A percentile compares a stretch with the other conserved stretches of the same genome.
These are phyloP conservation scores for Dinochytrium kinnereticum DNA, from an alignment of 371 early-diverging fungal genomes.

Conservation along the genomic window DNA sequence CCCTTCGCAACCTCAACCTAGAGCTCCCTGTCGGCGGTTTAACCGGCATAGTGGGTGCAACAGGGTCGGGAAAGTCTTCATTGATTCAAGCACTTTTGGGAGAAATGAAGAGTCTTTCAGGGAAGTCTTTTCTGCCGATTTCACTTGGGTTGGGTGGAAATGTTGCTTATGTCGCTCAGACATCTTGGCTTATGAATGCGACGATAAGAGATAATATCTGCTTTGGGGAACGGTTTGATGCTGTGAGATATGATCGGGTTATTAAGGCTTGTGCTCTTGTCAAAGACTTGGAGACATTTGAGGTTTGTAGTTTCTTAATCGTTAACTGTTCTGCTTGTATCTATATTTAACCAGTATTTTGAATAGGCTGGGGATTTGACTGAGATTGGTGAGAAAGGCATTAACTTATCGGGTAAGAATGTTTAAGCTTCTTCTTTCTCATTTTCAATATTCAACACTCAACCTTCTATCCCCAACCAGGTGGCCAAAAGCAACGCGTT, in stretches of 20 bases:
- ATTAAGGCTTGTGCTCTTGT: constrained; percentile 67
- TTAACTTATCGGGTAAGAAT: constrained; percentile 11
- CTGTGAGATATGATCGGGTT: constrained; percentile 43
- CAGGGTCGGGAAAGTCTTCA: constrained; percentile 42
- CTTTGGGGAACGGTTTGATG: constrained; percentile 54
- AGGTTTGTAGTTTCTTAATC: constrained; percentile 34
- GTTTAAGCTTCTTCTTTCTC: constrained; percentile 10
- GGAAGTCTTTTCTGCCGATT: constrained; percentile 36
- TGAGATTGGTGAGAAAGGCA: constrained; percentile 81
- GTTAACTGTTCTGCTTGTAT: constrained; percentile 33
- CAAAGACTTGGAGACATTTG: constrained; percentile 79
- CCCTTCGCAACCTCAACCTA: constrained; percentile 34
- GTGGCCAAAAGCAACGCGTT: constrained; percentile 47
- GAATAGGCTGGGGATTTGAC: constrained; percentile 77
- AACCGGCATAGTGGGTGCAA: constrained; percentile 37
- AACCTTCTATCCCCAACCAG: constrained; percentile 33
- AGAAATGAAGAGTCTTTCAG: constrained; percentile 44
- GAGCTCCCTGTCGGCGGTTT: constrained; percentile 34
- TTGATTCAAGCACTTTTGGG: constrained; percentile 41
- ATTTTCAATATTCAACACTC: constrained; percentile 8
- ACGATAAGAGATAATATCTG: constrained; percentile 47
- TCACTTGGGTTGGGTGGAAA: not conserved
- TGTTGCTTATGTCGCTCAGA: constrained; percentile 56
- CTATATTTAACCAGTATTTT: not conserved
- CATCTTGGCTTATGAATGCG: constrained; percentile 54